A percentile compares a stretch with the other conserved stretches of the same genome.
These are phyloP conservation scores for Saussurea involucrata DNA, from an alignment of 129 eudicot genomes.

Conservation along the genomic window DNA sequence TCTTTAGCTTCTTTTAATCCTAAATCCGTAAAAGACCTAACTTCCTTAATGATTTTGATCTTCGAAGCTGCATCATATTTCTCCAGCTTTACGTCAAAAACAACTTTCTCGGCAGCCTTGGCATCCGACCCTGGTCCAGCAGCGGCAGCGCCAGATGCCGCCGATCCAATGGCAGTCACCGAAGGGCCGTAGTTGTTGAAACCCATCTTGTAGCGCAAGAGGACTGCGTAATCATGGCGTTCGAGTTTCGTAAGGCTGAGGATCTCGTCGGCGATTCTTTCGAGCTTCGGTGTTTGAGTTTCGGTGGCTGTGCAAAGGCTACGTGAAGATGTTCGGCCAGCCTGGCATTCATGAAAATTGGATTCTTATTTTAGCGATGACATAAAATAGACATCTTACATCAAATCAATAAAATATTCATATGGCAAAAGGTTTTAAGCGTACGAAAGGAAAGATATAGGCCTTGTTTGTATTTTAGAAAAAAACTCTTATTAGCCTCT, in stretches of 20 bases:
- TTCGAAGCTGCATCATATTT: slow-evolving; percentile 68
- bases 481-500: no score
- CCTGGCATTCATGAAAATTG: slow-evolving; percentile 34
- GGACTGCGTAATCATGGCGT: slow-evolving; percentile 58
- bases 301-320: slow-evolving; percentile 44
- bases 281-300: slow-evolving; percentile 54
- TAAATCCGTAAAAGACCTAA: slow-evolving; percentile 69
- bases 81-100: slow-evolving; percentile 81
- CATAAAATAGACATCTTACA: neutral
- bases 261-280: slow-evolving; percentile 77
- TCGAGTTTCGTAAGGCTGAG: slow-evolving; percentile 73
- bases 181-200: slow-evolving; percentile 61
- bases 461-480: no score
- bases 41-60: slow-evolving; percentile 26
- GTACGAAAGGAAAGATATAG: no score
- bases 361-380: neutral
- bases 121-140: slow-evolving; percentile 26
- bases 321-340: slow-evolving; percentile 57
- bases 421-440: no score
- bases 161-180: slow-evolving; percentile 40
- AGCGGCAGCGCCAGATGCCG: slow-evolving; percentile 22
- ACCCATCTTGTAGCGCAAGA: slow-evolving; percentile 68
- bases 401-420: no score
- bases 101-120: slow-evolving; percentile 46
- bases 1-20: slow-evolving; percentile 92